These are phyloP conservation scores for Balakata baccata DNA, from an alignment of 345 rosid genomes.

Conservation along the genomic window DNA sequence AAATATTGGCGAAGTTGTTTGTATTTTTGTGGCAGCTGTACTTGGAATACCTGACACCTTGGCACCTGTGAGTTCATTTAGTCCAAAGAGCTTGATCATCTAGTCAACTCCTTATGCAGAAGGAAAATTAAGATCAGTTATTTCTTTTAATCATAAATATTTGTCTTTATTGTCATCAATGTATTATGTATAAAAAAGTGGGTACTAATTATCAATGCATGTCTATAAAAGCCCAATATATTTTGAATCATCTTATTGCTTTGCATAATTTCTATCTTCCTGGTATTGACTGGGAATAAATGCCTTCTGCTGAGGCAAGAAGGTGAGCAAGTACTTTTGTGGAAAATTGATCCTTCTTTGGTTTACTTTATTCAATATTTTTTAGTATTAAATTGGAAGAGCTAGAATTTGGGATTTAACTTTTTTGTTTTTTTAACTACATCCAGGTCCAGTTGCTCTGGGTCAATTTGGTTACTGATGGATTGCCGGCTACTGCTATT, in stretches of 20 bases:
- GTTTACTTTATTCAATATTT: conserved; percentile 3
- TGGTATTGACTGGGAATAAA: not conserved
- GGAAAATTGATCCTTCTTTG: not conserved
- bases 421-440: conserved; percentile 16
- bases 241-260: conserved; percentile 7
- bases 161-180: conserved; percentile 2
- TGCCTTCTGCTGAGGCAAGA: not conserved
- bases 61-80: conserved; percentile 81
- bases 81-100: conserved; percentile 8
- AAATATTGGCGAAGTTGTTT: conserved; percentile 98
- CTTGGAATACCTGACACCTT: conserved; percentile 98
- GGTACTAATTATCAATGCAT: not conserved
- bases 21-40: conserved; percentile 98
- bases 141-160: not conserved
- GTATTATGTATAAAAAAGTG: not conserved
- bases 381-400: conserved; percentile 2
- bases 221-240: not conserved
- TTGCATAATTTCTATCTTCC: conserved; percentile 7
- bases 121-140: not conserved
- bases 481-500: conserved; percentile 99
- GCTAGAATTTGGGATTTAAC: conserved; percentile 3
- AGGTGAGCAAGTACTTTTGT: not conserved
- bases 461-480: conserved; percentile 99
- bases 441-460: conserved; percentile 91
- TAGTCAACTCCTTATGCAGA: not conserved